A percentile compares a stretch with the other conserved stretches of the same genome.
phyloP scores from a whole-genome alignment of 2,329 filamentous ascomycete genomes.

The Sclerotinia spermophila region DNA sequence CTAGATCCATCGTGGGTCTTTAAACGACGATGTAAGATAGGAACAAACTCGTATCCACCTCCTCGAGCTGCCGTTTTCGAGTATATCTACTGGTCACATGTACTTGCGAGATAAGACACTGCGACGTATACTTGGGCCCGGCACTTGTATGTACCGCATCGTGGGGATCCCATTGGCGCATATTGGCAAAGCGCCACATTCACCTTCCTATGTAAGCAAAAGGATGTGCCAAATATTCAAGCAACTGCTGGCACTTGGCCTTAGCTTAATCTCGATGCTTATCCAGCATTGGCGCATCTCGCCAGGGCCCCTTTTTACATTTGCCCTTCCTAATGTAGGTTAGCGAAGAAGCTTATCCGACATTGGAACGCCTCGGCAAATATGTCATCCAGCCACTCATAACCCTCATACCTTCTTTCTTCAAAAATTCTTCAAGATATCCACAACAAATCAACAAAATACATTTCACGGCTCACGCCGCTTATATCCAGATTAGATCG shows the following conservation, averaged over 20 bases:
- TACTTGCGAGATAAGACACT: conserved; percentile 3
- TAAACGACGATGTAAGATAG: neutral
- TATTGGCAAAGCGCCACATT: conserved; percentile 1
- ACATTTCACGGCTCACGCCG: neutral
- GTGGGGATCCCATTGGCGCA: neutral
- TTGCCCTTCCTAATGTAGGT: neutral
- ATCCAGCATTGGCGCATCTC: neutral
- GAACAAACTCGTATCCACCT: neutral
- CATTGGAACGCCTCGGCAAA: neutral
- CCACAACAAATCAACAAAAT: neutral
- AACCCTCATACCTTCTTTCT: neutral
- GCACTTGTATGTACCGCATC: neutral
- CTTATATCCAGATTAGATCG: neutral
- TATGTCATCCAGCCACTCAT: neutral
- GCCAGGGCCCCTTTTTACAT: neutral
- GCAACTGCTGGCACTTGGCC: neutral
- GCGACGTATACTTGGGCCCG: neutral
- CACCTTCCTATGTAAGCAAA: conserved; percentile 12
- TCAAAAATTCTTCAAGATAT: neutral
- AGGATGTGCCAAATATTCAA: neutral
- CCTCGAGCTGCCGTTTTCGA: neutral
- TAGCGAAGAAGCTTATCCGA: neutral
- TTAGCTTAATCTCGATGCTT: neutral
- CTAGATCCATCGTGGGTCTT: neutral
- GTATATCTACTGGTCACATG: neutral